Evolutionary conservation across 192 early-diverging fungal species (phyloP).

Genomic region (Dimargaris cristalligena): DNA sequence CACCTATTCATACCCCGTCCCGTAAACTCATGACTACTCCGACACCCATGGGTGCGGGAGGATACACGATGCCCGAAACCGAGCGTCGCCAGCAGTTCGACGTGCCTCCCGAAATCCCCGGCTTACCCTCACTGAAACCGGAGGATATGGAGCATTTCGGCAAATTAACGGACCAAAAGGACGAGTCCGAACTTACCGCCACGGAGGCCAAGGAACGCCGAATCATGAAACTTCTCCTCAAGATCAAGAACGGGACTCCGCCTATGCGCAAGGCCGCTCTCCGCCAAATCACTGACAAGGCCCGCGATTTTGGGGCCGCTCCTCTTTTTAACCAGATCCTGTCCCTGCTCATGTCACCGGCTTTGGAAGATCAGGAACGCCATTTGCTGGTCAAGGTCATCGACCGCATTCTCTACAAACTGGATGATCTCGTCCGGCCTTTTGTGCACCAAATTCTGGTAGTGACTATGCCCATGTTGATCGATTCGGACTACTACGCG

Average conservation of each 20-base stretch:
- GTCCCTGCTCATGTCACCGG: constrained; percentile 90
- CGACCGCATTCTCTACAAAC: constrained; percentile 86
- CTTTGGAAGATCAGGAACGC: constrained; percentile 94
- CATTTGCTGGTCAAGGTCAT: constrained; percentile 97
- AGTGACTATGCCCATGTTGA: constrained; percentile 92
- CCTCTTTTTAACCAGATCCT: constrained; percentile 93
- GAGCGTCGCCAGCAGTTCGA: constrained; percentile 39
- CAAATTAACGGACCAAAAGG: constrained; percentile 67
- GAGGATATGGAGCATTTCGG: constrained; percentile 98
- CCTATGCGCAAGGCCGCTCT: constrained; percentile 84
- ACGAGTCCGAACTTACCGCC: constrained; percentile 61
- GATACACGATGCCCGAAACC: constrained; percentile 83
- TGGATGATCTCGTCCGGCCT: constrained; percentile 90
- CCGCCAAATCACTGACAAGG: constrained; percentile 91
- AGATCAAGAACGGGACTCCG: constrained; percentile 97
- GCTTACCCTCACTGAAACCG: constrained; percentile 84
- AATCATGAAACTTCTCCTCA: constrained; percentile 85
- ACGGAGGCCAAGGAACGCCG: constrained; percentile 90
- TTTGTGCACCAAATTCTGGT: constrained; percentile 98
- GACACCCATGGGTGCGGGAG: constrained; percentile 55
- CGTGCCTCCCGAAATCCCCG: constrained; percentile 72
- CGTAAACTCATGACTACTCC: constrained; percentile 92
- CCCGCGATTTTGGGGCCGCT: constrained; percentile 83
- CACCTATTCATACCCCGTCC: constrained; percentile 88
- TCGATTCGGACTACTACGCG: constrained; percentile 95